Conservation (phyloP, 805 yeast genomes). For the Cyberlindnera mississippiensis region DNA sequence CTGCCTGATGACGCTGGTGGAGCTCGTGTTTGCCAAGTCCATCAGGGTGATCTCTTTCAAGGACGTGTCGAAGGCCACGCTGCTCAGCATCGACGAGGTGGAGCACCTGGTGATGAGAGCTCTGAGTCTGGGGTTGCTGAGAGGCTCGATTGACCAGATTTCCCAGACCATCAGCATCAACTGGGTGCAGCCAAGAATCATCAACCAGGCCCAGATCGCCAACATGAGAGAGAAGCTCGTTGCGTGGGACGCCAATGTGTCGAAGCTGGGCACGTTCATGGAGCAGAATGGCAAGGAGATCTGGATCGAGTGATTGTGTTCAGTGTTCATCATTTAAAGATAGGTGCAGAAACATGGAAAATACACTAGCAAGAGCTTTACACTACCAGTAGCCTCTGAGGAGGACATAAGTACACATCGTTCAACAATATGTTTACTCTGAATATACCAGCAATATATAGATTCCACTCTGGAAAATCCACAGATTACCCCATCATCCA, state of each 20-base stretch:
- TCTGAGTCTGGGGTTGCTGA: slow-evolving; percentile 73
- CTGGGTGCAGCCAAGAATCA: slow-evolving; percentile 96
- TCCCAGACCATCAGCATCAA: slow-evolving; percentile 70
- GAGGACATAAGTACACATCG: too few species aligned
- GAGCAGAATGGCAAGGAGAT: slow-evolving; percentile 57
- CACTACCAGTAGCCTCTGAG: too few species aligned
- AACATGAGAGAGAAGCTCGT: slow-evolving; percentile 69
- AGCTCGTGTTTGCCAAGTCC: slow-evolving; percentile 76
- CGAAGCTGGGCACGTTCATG: slow-evolving; percentile 57
- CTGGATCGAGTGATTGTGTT: slow-evolving; percentile 52
- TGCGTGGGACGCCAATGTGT: slow-evolving; percentile 77
- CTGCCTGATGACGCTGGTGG: slow-evolving; percentile 87
- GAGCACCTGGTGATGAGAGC: slow-evolving; percentile 92
- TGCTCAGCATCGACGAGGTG: slow-evolving; percentile 58
- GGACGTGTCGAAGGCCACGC: slow-evolving; percentile 70
- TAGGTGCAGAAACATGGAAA: too few species aligned
- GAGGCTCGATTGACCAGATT: slow-evolving; percentile 90
- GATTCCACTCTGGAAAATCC: too few species aligned
- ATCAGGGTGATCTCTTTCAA: slow-evolving; percentile 69
- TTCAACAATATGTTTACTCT: too few species aligned
- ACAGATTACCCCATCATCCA: too few species aligned
- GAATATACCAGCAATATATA: too few species aligned
- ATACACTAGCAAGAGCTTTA: neutral
- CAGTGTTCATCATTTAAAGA: too few species aligned
- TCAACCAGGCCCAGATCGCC: slow-evolving; percentile 75